Percentiles rank a stretch among this genome's conserved stretches.
phyloP scores from a whole-genome alignment of 139 green algal genomes.

The Raphidocelis subcapitata region DNA sequence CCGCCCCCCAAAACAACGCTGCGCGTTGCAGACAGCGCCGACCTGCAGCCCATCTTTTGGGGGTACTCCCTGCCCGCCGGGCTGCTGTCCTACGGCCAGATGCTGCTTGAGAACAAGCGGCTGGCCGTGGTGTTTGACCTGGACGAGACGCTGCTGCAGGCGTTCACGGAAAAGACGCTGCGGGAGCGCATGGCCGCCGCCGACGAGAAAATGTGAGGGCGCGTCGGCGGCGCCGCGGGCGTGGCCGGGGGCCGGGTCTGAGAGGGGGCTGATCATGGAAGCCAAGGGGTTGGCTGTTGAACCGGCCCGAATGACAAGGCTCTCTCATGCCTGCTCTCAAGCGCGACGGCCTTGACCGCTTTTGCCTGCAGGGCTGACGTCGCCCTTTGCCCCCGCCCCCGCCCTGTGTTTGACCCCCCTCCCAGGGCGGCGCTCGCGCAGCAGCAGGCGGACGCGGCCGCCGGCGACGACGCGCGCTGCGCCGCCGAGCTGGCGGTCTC shows the following conservation, averaged over 20 bases:
- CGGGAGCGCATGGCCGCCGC: conserved; percentile 31
- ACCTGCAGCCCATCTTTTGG: conserved; percentile 48
- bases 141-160: conserved; percentile 85
- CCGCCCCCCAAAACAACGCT: background rate
- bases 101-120: conserved; percentile 51
- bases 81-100: conserved; percentile 31
- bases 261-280: too few relatives aligned
- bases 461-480: background rate
- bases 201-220: conserved; percentile 17
- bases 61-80: conserved; percentile 52
- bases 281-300: too few relatives aligned
- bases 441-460: background rate
- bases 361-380: too few relatives aligned
- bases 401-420: too few relatives aligned
- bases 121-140: conserved; percentile 84
- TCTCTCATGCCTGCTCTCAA: too few relatives aligned
- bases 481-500: conserved; percentile 2
- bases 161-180: conserved; percentile 51
- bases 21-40: conserved; percentile 32
- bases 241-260: background rate
- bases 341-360: too few relatives aligned
- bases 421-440: conserved; percentile 16
- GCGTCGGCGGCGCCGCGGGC: background rate
- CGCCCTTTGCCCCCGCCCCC: too few relatives aligned
- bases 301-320: too few relatives aligned